Evolutionary conservation across 805 yeast species (phyloP).

Genomic region (Metschnikowia noctiluminum): DNA sequence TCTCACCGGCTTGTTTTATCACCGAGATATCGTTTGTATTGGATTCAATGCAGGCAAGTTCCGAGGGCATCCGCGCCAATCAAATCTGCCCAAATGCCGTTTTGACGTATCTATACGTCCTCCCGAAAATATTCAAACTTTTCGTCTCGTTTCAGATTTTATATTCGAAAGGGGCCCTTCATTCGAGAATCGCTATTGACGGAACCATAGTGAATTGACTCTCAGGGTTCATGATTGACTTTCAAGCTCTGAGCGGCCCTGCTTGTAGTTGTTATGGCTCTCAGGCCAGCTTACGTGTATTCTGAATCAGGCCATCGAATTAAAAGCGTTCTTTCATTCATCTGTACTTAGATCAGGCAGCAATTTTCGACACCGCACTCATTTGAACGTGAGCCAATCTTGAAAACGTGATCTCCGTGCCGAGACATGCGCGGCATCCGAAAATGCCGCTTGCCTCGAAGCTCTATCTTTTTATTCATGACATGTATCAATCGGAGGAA

Average conservation of each 20-base stretch:
- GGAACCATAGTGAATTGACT: too few species aligned
- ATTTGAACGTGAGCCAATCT: not conserved
- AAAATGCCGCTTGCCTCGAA: not conserved
- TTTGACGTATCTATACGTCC: constrained; percentile 3
- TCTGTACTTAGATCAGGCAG: not conserved
- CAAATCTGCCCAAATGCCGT: not conserved
- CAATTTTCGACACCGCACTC: not conserved
- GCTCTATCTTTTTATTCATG: not conserved
- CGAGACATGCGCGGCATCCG: not conserved
- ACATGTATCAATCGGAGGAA: too few species aligned
- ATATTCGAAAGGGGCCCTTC: too few species aligned
- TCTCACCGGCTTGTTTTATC: not conserved
- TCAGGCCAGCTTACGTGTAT: too few species aligned
- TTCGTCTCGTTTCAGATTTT: not conserved
- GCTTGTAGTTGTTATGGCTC: too few species aligned
- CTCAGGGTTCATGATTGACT: too few species aligned
- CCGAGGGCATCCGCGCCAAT: constrained; percentile 14
- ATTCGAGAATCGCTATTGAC: too few species aligned
- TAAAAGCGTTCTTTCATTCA: too few species aligned
- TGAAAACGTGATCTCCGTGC: not conserved
- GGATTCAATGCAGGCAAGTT: not conserved
- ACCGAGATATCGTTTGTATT: constrained; percentile 3
- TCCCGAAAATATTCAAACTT: too few species aligned
- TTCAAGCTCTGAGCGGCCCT: too few species aligned
- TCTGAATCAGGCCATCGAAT: too few species aligned